Conservation (phyloP, 2,329 filamentous ascomycete species). For the Fusarium longipes region DNA sequence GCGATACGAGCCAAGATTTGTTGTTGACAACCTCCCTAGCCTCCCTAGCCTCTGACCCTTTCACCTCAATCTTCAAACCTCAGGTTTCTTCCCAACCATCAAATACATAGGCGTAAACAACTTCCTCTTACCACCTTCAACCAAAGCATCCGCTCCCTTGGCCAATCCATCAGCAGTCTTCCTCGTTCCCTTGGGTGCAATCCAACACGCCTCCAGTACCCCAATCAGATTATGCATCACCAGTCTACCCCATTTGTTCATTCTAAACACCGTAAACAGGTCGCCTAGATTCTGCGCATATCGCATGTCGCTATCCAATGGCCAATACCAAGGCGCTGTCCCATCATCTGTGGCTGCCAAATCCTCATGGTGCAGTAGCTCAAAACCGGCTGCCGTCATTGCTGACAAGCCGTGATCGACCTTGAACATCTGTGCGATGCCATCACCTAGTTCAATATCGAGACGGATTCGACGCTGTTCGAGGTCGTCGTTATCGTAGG, state of each 20-base stretch:
- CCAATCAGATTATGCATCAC: constrained; percentile 79
- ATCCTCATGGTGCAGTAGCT: constrained; percentile 68
- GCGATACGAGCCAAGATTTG: neutral
- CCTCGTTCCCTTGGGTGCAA: constrained; percentile 82
- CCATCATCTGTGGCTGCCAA: constrained; percentile 62
- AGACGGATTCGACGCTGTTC: constrained; percentile 90
- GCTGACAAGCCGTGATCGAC: constrained; percentile 83
- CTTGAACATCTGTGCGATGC: constrained; percentile 97
- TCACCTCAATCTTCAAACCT: no score
- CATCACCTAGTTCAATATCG: constrained; percentile 94
- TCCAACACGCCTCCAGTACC: constrained; percentile 72
- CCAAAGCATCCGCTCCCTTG: constrained; percentile 80
- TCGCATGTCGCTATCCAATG: constrained; percentile 78
- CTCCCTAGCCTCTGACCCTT: no score
- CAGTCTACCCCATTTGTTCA: constrained; percentile 82
- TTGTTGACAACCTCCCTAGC: no score
- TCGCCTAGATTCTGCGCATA: constrained; percentile 81
- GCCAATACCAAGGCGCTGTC: constrained; percentile 90
- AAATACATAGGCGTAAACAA: constrained; percentile 97
- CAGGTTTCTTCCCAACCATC: constrained; percentile 28
- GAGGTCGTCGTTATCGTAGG: constrained; percentile 89
- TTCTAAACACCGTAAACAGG: constrained; percentile 79
- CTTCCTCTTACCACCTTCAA: constrained; percentile 83
- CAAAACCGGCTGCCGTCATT: constrained; percentile 86
- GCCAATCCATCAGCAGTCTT: constrained; percentile 89